Conservation (phyloP, 192 early-diverging fungal species). For the Chytriomyces hyalinus region DNA sequence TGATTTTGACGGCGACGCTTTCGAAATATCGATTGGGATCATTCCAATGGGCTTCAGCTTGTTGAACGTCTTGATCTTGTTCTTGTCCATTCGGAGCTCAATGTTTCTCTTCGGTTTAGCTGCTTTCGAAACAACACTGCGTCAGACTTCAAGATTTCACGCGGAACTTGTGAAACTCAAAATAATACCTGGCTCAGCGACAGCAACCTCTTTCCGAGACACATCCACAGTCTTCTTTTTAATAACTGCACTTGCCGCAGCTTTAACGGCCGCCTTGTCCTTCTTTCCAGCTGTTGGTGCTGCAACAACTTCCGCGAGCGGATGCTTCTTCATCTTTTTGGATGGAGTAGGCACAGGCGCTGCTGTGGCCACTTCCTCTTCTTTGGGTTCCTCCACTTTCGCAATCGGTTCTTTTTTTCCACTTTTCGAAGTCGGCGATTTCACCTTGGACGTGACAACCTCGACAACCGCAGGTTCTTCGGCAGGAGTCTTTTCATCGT, state of each 20-base stretch:
- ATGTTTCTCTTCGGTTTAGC: constrained; percentile 34
- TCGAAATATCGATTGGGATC: constrained; percentile 21
- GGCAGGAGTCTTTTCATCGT: neutral
- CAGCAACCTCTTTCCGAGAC: neutral
- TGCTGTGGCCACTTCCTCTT: constrained; percentile 9
- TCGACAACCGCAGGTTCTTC: constrained; percentile 8
- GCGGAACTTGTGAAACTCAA: neutral
- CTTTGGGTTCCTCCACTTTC: constrained; percentile 27
- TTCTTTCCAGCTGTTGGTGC: neutral
- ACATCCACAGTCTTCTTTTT: neutral
- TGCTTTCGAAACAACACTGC: neutral
- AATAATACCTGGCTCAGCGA: neutral
- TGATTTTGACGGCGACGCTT: constrained; percentile 4
- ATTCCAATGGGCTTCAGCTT: constrained; percentile 16
- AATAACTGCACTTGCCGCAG: neutral
- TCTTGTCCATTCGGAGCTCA: constrained; percentile 38
- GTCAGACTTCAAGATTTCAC: constrained; percentile 5
- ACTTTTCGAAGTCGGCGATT: neutral
- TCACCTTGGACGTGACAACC: neutral
- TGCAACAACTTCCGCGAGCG: constrained; percentile 6
- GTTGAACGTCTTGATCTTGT: constrained; percentile 35
- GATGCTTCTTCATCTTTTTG: constrained; percentile 26
- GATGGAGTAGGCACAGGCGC: neutral
- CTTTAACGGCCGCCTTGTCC: constrained; percentile 10
- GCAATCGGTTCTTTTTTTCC: neutral